These are phyloP conservation scores for Fraxinus floribunda DNA, from an alignment of 305 asterid species.

Conservation along the genomic window DNA sequence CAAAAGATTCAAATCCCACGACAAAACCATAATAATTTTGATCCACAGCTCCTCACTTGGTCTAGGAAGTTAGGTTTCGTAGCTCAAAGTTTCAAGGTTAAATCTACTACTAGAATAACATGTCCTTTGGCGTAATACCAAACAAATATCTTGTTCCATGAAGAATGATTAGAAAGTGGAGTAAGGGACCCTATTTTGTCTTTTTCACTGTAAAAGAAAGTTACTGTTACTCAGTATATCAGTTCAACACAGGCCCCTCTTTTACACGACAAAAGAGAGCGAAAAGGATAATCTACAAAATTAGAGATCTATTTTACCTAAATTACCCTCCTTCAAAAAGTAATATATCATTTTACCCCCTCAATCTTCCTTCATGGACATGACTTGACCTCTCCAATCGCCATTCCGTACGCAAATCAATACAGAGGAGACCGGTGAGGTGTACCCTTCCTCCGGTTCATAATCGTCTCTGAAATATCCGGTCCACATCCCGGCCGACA, in stretches of 20 bases:
- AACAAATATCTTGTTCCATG: not conserved
- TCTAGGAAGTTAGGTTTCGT: not conserved
- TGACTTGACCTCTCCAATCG: not conserved
- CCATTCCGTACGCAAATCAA: conserved; percentile 35
- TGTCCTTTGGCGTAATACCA: not conserved
- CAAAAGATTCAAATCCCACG: not conserved
- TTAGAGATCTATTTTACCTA: conserved; percentile 19
- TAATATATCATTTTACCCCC: not conserved
- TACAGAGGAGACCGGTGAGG: conserved; percentile 75
- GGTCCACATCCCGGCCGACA: conserved; percentile 28
- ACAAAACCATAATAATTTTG: not conserved
- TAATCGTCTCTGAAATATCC: conserved; percentile 36
- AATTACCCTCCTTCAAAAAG: conserved; percentile 6
- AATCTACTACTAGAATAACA: not conserved
- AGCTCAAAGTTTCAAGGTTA: not conserved
- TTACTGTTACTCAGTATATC: not conserved
- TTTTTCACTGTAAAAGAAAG: conserved; percentile 15
- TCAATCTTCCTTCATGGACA: not conserved
- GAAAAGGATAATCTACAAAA: conserved; percentile 24
- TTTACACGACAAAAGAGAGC: not conserved
- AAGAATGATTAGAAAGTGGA: not conserved
- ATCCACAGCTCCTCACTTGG: not conserved
- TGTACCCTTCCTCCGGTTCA: conserved; percentile 82
- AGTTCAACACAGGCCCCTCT: not conserved
- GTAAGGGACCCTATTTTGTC: not conserved